Evolutionary conservation across 306 rosid genomes (phyloP).

Genomic region (Fagus crenata): DNA sequence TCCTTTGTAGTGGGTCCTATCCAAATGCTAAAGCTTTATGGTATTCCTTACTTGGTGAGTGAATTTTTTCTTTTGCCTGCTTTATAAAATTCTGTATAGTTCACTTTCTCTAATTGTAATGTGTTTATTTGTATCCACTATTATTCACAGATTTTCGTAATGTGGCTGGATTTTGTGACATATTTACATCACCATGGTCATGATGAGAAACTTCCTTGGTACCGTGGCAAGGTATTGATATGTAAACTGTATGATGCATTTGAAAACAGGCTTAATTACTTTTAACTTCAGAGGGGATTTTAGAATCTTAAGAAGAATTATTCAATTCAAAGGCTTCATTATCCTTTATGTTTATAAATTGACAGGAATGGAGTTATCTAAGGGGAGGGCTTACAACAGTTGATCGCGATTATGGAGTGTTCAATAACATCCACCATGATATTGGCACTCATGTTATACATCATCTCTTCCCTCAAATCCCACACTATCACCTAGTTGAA

Average conservation of each 20-base stretch:
- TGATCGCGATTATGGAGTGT: conserved; percentile 88
- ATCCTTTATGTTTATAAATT: neutral
- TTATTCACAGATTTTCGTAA: conserved; percentile 54
- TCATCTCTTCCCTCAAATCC: conserved; percentile 97
- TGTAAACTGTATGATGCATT: neutral
- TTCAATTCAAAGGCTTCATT: conserved; percentile 1
- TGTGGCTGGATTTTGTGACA: conserved; percentile 94
- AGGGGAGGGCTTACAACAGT: conserved; percentile 92
- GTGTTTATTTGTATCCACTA: neutral
- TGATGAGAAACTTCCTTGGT: conserved; percentile 89
- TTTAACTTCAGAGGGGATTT: too few species aligned
- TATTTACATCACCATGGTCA: conserved; percentile 95
- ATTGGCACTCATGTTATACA: conserved; percentile 99
- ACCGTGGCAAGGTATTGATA: conserved; percentile 76
- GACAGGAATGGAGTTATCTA: conserved; percentile 85
- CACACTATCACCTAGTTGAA: conserved; percentile 86
- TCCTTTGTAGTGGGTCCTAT: conserved; percentile 53
- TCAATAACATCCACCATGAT: conserved; percentile 88
- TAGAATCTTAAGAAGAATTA: neutral
- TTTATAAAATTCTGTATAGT: neutral
- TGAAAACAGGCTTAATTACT: neutral
- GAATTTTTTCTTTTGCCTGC: conserved; percentile 1
- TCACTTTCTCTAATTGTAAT: neutral
- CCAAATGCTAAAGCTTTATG: conserved; percentile 59
- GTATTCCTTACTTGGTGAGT: conserved; percentile 79